Base-by-base conservation (phyloP, 257 asterid genomes). In the Fraxinus americana region DNA sequence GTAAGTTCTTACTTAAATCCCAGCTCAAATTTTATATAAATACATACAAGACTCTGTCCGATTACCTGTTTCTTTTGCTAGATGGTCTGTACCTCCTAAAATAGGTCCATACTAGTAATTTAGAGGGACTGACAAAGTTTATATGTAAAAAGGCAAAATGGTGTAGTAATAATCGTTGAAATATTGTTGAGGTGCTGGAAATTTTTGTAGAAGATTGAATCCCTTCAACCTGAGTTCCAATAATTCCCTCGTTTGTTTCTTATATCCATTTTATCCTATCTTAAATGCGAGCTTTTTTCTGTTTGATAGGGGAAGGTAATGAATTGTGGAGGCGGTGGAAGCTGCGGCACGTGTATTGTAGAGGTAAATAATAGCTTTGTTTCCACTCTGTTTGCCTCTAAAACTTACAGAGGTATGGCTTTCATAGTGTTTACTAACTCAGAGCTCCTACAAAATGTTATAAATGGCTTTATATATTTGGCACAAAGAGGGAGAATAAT, bases 251-350 rank as follows among this genome's bases (percentile, higher is more conserved):
- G 0, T 57, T 57, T n/a, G 1, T 57, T 66, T 61, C 43, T 43
- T 21, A 75, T 17, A 9, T 21, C 0, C 29, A 1, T 77, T 61
- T 38, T 39, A 16, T 70, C 23, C 35, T 17, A 74, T 77, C 74
- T 66, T 69, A 50, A 67, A 52, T 52, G 11, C 3, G 34, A 10
- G 8, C 2, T 74, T 67, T 38, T 67, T 57, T 23, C 4, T 7
- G 8, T 17, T 68, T 45, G 36, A 61, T 72, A 92, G 97, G 97
- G 97, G 39, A 92, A 92, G 73, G 76, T 92, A 77, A 90, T 92
- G 97, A 92, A 92, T 16, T 92, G 97, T 71, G 97, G 94, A 66
- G 97, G 96, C 25, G 93, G 93, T 67, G 98, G 98, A 52, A 92
- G 92, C 69, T 94, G 98, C 67, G 97, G 98, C 76, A 94, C 98